Evolutionary conservation across 352 stramenopile genomes (phyloP), one percentile per base, ranked within the genome.

Genomic region (Phytophthora sp.): DNA sequence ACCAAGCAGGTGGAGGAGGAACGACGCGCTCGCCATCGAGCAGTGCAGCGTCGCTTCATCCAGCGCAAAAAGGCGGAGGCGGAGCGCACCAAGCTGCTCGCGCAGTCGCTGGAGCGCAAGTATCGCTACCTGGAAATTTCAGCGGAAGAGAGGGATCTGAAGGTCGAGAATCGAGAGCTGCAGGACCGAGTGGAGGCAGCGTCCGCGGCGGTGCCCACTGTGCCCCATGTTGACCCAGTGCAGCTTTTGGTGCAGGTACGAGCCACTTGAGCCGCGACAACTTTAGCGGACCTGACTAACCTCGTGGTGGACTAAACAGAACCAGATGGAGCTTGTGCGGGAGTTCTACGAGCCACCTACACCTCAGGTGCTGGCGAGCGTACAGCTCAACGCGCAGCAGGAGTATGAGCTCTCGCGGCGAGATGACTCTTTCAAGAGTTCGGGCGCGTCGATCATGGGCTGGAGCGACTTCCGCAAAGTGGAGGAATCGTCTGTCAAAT

Each of bases 61-160:
- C 77, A 83, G 54, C 77, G 77, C 12, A 87, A 84, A 43, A 87
- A 84, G 55, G 75, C 70, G 13, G 62, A 79, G 56, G 66, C 74
- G 55, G 32, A 61, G 15, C 73, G 73, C 21, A 74, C 68, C 0
- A 80, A 81, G 31, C 60, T 42, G 8, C 45, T 82, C 38, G 69
- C 52, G 2, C 60, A 65, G 13, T 60, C 60, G 4, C 48, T 87
- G 11, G 77, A 87, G 52, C 62, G 65, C 28, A 76, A 79, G 37
- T 76, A 74, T 35, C 60, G 54, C 3, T 69, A 67, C 23, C 66
- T 87, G 7, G 49, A 79, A 54, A 63, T 81, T 57, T 53, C 48
- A 32, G 46, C 57, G 4, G 75, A 87, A 59, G 49, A 80, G 54
- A 56, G 39, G 8, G 21, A 42, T 13, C 52, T 87, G 6, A 57